phyloP scores from a whole-genome alignment of 2,329 filamentous ascomycete genomes.

The Talaromyces islandicus region DNA sequence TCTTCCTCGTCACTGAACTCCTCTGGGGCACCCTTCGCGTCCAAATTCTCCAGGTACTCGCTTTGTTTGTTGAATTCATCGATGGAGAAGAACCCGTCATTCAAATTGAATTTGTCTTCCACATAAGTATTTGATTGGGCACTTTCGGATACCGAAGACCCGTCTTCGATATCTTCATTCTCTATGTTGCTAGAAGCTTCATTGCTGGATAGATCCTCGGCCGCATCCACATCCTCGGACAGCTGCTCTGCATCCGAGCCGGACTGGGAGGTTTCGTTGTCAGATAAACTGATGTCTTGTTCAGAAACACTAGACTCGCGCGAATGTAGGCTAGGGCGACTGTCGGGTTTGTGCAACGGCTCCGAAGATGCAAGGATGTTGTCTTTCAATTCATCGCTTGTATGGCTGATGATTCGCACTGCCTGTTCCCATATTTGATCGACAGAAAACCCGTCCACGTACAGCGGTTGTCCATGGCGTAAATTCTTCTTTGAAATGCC shows the following conservation, averaged over 20 bases:
- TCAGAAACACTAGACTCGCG: neutral
- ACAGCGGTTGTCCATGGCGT: conserved; percentile 58
- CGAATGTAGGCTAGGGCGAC: neutral
- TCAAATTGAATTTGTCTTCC: conserved; percentile 75
- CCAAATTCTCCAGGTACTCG: conserved; percentile 81
- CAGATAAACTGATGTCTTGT: neutral
- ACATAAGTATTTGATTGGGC: conserved; percentile 50
- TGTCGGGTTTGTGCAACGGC: conserved; percentile 7
- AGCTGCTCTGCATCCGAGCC: neutral
- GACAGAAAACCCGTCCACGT: conserved; percentile 80
- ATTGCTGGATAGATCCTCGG: conserved; percentile 31
- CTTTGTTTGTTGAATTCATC: conserved; percentile 95
- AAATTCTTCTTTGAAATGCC: conserved; percentile 59
- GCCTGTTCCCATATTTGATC: conserved; percentile 94
- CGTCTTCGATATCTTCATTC: conserved; percentile 1
- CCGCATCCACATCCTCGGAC: conserved; percentile 10
- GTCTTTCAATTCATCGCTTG: conserved; percentile 49
- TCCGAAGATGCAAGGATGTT: conserved; percentile 31
- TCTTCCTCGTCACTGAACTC: conserved; percentile 70
- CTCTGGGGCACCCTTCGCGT: conserved; percentile 68
- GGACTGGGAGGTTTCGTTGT: neutral
- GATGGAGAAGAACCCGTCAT: conserved; percentile 97
- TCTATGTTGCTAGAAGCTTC: conserved; percentile 13
- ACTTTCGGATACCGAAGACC: neutral
- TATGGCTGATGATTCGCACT: conserved; percentile 68